A percentile compares a stretch with the other conserved stretches of the same genome.
phyloP scores from a whole-genome alignment of 192 early-diverging fungal genomes.

The Gaertneriomyces sp. region DNA sequence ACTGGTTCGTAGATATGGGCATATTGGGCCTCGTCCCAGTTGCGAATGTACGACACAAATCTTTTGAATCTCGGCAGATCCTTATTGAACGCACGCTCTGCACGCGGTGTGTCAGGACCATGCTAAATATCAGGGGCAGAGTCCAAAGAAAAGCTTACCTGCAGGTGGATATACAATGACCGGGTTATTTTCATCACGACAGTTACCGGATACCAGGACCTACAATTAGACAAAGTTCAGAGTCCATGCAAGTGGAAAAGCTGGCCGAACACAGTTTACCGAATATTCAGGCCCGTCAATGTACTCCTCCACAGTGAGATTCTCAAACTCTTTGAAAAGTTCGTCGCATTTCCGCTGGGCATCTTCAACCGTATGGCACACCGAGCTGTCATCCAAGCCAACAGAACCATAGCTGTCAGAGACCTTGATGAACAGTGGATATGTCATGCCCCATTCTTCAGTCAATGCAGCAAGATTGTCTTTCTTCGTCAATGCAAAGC shows the following conservation, averaged over 20 bases:
- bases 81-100: conserved; percentile 40
- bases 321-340: conserved; percentile 33
- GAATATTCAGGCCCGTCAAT: conserved; percentile 43
- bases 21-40: conserved; percentile 34
- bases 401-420: conserved; percentile 37
- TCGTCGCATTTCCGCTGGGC: conserved; percentile 20
- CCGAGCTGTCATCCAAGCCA: conserved; percentile 35
- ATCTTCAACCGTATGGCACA: conserved; percentile 33
- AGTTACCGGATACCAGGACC: conserved; percentile 40
- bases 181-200: conserved; percentile 27
- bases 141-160: conserved; percentile 3
- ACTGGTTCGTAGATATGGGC: conserved; percentile 29
- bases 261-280: conserved; percentile 10
- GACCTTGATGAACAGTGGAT: conserved; percentile 39
- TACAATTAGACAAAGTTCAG: conserved; percentile 2
- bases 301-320: conserved; percentile 37
- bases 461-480: conserved; percentile 21
- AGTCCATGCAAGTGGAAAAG: neutral
- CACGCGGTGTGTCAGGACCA: neutral
- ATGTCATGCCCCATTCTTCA: conserved; percentile 35
- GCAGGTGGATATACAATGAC: conserved; percentile 39
- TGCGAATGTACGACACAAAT: conserved; percentile 36
- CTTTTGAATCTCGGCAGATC: conserved; percentile 34
- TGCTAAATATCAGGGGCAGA: neutral
- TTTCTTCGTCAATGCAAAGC: conserved; percentile 29